Percentiles rank a stretch among this genome's conserved stretches.
Conservation (phyloP, 192 early-diverging fungal genomes). For the Gamsiella multidivaricata region DNA sequence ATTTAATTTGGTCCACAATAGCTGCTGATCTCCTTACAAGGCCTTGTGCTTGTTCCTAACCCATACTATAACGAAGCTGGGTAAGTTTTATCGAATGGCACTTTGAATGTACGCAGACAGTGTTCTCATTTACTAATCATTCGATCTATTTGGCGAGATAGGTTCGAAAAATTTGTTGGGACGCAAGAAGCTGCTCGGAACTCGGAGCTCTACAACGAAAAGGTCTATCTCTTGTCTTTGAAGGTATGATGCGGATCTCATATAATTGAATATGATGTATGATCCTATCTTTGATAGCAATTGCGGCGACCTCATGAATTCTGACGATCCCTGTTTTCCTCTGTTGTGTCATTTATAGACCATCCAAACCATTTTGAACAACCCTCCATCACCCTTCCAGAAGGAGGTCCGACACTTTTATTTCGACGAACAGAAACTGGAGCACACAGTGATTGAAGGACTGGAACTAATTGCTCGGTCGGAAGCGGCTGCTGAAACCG, state of each 20-base stretch:
- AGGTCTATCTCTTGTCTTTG: constrained; percentile 63
- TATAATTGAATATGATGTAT: no score
- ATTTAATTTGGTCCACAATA: not conserved
- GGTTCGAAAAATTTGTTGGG: constrained; percentile 66
- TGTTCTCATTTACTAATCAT: not conserved
- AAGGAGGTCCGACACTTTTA: constrained; percentile 46
- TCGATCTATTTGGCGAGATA: not conserved
- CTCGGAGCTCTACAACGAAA: constrained; percentile 67
- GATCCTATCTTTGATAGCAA: not conserved
- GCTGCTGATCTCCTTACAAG: constrained; percentile 67
- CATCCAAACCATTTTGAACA: constrained; percentile 43
- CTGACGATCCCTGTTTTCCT: no score
- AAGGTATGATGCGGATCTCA: constrained; percentile 26
- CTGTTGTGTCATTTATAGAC: constrained; percentile 12
- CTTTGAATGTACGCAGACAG: not conserved
- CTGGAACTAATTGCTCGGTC: constrained; percentile 40
- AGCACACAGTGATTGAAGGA: constrained; percentile 50
- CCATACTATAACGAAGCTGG: constrained; percentile 74
- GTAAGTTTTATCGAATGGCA: constrained; percentile 11
- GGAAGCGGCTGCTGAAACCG: constrained; percentile 5
- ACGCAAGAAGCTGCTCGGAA: constrained; percentile 60
- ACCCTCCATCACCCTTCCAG: constrained; percentile 39
- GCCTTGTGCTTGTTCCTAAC: constrained; percentile 61
- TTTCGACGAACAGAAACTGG: constrained; percentile 28
- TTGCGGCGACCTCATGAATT: no score